These are phyloP conservation scores for Rubia peregrina DNA, from an alignment of 305 asterid species.

Conservation along the genomic window DNA sequence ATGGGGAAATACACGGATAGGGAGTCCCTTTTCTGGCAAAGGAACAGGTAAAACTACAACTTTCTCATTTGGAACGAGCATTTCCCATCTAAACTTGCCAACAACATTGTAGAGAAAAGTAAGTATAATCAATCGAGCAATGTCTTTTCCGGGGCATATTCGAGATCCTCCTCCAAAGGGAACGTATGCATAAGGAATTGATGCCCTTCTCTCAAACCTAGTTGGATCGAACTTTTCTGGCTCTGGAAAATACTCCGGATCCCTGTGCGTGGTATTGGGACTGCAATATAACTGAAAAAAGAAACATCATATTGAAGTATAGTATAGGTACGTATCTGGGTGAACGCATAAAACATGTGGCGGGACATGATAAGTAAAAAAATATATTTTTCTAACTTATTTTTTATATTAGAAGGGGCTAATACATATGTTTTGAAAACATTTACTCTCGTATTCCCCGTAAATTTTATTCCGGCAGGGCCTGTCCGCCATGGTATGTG, in stretches of 20 bases:
- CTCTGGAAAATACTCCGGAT: constrained; percentile 1
- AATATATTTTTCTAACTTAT: no score
- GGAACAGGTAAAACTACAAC: background rate
- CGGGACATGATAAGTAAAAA: no score
- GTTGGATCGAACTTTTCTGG: constrained; percentile 9
- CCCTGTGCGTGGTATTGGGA: background rate
- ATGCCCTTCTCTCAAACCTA: background rate
- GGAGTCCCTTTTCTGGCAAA: background rate
- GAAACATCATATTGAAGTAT: no score
- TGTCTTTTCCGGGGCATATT: constrained; percentile 6
- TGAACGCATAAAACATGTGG: no score
- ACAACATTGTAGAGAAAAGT: background rate
- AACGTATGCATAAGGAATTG: constrained; percentile 7
- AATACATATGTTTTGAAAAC: no score
- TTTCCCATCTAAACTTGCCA: constrained; percentile 7
- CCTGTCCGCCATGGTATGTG: no score
- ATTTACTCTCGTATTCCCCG: no score
- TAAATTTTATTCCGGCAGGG: no score
- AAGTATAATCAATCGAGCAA: background rate
- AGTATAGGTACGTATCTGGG: no score
- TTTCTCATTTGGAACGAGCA: background rate
- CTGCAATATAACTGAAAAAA: constrained; percentile 1
- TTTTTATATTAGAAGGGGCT: no score
- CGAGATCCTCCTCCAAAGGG: constrained; percentile 13
- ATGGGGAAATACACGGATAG: background rate